These are phyloP conservation scores for Rhodomyrtus psidioides DNA, from an alignment of 441 rosid genomes.

Conservation along the genomic window DNA sequence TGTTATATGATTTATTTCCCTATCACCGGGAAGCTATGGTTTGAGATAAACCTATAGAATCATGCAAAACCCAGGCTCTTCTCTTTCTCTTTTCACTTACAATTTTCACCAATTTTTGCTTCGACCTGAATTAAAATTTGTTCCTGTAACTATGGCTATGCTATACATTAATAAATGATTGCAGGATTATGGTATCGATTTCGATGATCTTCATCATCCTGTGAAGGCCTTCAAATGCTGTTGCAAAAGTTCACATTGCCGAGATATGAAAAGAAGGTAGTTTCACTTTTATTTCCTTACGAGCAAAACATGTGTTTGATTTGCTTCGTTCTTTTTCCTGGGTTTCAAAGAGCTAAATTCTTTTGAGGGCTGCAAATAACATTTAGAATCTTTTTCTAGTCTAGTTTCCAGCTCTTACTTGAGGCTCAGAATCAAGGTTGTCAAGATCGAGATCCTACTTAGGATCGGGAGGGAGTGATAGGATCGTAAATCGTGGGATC, in stretches of 20 bases:
- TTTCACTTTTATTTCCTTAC: not conserved
- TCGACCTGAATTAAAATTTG: not conserved
- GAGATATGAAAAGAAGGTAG: conserved; percentile 36
- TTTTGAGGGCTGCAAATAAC: not conserved
- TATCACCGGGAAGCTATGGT: not conserved
- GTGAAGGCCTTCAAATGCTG: conserved; percentile 65
- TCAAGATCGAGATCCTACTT: no score
- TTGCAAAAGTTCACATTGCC: conserved; percentile 65
- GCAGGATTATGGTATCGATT: conserved; percentile 92
- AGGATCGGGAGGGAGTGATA: no score
- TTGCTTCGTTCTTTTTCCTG: not conserved
- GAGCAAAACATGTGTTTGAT: not conserved
- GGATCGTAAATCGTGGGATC: no score
- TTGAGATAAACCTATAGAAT: not conserved
- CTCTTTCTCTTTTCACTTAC: not conserved
- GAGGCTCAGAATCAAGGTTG: not conserved
- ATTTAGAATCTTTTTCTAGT: not conserved
- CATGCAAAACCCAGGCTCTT: not conserved
- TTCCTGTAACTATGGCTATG: not conserved
- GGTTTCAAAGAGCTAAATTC: not conserved
- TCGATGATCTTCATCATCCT: conserved; percentile 61
- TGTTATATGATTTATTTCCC: not conserved
- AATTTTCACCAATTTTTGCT: not conserved
- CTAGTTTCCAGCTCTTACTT: not conserved
- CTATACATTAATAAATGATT: not conserved